Base-by-base conservation (phyloP, 2,329 filamentous ascomycete genomes). In the Proliferodiscus dingleyae region DNA sequence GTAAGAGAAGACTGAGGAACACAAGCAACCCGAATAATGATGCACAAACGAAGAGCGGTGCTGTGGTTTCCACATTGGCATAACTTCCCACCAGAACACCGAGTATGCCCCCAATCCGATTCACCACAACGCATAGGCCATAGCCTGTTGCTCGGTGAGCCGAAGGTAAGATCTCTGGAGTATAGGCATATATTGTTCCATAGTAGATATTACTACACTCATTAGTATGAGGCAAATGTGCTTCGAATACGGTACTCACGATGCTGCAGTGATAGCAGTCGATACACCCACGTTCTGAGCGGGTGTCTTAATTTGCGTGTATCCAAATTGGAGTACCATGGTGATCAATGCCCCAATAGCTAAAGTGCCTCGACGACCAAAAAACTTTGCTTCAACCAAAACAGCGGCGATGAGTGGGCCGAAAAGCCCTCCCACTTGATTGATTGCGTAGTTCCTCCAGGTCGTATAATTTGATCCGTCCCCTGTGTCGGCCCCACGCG, bases 401-500 rank as follows among this genome's bases (percentile, higher is more conserved):
- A 32, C 15, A 15, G 28, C 43, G 13, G 43, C 47, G n/a, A 50
- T 36, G 7, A 50, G 34, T 2, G 47, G 43, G 3, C 47, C 47
- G 15, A 43, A n/a, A 5, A 50, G n/a, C 4, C 47, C 43, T 10
- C 11, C 30, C 5, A 41, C 26, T 11, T 43, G 24, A 21, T 39
- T 43, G 16, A 50, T 37, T 15, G 43, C 39, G 19, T 47, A 47
- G 36, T 50, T 24, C 10, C 45, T 30, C 29, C 37, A 50, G 2
- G 36, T 43, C 2, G 24, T 38, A 23, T 43, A 40, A 21, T 36
- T 45, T 9, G 19, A 30, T 13, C 30, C 26, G 13, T 47, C 48
- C 5, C 45, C 47, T 3, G 22, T 3, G 9, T 41, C 9, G 5
- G 37, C 75, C 71, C 34, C 73, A 65, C 4, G 67, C 66, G 22